phyloP scores from a whole-genome alignment of 768 basidiomycete genomes.

The Leccinum aurantiacum region DNA sequence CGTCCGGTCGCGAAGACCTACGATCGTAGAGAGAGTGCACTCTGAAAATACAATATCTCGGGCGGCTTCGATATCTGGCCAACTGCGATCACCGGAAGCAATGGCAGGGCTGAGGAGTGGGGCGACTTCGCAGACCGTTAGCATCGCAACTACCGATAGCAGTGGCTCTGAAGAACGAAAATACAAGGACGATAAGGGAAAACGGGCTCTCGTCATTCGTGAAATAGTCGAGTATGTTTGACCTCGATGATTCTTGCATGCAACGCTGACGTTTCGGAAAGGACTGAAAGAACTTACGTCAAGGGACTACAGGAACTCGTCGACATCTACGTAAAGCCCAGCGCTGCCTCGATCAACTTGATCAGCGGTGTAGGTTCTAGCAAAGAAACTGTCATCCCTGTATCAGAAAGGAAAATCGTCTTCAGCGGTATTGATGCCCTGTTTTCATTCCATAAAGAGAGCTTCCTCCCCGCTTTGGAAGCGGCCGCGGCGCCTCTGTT shows the following conservation, averaged over 20 bases:
- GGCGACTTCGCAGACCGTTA: conserved; percentile 61
- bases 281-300: conserved; percentile 94
- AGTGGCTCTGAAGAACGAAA: conserved; percentile 78
- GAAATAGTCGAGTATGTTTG: conserved; percentile 86
- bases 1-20: conserved; percentile 63
- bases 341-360: conserved; percentile 64
- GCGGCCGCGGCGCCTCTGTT: conserved; percentile 70
- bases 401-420: conserved; percentile 83
- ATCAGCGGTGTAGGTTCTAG: conserved; percentile 68
- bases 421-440: conserved; percentile 89
- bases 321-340: conserved; percentile 92
- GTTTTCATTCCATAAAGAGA: conserved; percentile 89
- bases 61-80: conserved; percentile 50
- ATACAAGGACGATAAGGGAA: conserved; percentile 87
- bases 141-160: conserved; percentile 73
- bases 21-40: conserved; percentile 49
- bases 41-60: conserved; percentile 54
- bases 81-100: conserved; percentile 67
- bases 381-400: conserved; percentile 85
- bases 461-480: conserved; percentile 90
- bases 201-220: conserved; percentile 77
- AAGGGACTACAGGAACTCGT: conserved; percentile 91
- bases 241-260: background rate
- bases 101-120: conserved; percentile 61
- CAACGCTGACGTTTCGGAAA: conserved; percentile 32